Percentiles rank a stretch among this genome's conserved stretches.
phyloP scores from a whole-genome alignment of 345 rosid species.

The Sapria himalayana region DNA sequence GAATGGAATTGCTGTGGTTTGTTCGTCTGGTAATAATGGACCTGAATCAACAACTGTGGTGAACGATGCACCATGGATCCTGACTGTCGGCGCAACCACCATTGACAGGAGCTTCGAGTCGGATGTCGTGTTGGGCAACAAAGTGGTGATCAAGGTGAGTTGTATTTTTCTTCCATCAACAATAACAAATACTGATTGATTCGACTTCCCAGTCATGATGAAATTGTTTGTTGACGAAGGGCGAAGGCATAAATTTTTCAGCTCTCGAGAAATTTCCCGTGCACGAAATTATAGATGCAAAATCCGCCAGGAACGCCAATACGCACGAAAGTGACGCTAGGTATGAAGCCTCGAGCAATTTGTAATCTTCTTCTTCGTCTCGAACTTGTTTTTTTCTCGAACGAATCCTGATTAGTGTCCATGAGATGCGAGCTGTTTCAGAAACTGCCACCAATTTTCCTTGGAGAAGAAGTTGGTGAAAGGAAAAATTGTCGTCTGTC shows the following conservation, averaged over 20 bases:
- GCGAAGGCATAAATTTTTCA: constrained; percentile 53
- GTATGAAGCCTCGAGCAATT: constrained; percentile 14
- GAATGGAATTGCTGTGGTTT: constrained; percentile 47
- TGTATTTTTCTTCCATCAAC: no score
- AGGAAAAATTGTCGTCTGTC: constrained; percentile 60
- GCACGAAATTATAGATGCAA: constrained; percentile 33
- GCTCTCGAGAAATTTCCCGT: constrained; percentile 24
- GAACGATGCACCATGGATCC: constrained; percentile 63
- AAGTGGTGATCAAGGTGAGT: constrained; percentile 42
- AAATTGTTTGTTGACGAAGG: no score
- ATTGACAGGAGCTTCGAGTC: constrained; percentile 73
- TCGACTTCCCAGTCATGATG: no score
- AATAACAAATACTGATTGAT: no score
- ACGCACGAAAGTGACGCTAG: constrained; percentile 24
- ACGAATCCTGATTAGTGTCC: no score
- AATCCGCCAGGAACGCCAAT: constrained; percentile 25
- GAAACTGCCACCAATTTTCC: constrained; percentile 27
- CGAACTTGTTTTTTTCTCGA: no score
- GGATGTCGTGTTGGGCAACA: constrained; percentile 38
- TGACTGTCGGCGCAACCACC: constrained; percentile 69
- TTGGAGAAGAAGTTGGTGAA: constrained; percentile 24
- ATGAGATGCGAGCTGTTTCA: constrained; percentile 7
- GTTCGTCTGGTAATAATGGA: constrained; percentile 73
- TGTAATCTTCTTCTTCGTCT: background rate
- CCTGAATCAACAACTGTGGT: constrained; percentile 28